Evolutionary conservation across 257 asterid genomes (phyloP), one percentile per base, ranked within the genome.

Genomic region (Salvia miltiorrhiza): DNA sequence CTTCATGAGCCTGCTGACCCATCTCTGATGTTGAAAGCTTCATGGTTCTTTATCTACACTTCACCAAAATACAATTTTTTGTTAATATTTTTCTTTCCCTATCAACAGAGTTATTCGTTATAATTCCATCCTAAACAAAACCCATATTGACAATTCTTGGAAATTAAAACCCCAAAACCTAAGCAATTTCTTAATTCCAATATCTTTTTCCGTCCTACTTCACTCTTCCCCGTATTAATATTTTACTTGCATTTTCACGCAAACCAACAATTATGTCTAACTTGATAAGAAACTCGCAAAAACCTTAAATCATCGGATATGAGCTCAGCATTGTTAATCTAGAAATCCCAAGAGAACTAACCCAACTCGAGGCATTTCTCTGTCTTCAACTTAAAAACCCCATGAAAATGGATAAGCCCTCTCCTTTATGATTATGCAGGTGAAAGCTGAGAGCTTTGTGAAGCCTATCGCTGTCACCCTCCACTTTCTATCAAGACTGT

Each of bases 11-110:
- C 69, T 79, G 90, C 76, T 85, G 87, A 79, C 85, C 80, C 85
- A 82, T 77, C 75, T 81, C 87, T 80, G 87, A 82, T 77, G 90
- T 78, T 77, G 90, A 85, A 78, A 82, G 85, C 79, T 85, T 85
- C 87, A 80, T 82, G 59, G 43, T 71, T 55, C 24, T 30, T 30
- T 16, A 67, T 58, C 69, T 73, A 70, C 71, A 48, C 73, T 68
- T 70, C 70, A 69, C 77, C 50, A 39, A 69, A 33, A 55, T 23
- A 53, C 50, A 73, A 58, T 69, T n/a, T 48, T 49, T 37, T 19
- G 67, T 50, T 35, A 71, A 20, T 59, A 59, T 53, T 40, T 59
- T 14, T 19, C 50, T 54, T 43, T 48, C 67, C 19, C 47, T 20
- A 63, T 30, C 32, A 53, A 69, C 70, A 76, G 53, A 64, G 48